Evolutionary conservation across 2,329 filamentous ascomycete genomes (phyloP), one percentile per base, ranked within the genome.

Genomic region (Diplodia sapinea): DNA sequence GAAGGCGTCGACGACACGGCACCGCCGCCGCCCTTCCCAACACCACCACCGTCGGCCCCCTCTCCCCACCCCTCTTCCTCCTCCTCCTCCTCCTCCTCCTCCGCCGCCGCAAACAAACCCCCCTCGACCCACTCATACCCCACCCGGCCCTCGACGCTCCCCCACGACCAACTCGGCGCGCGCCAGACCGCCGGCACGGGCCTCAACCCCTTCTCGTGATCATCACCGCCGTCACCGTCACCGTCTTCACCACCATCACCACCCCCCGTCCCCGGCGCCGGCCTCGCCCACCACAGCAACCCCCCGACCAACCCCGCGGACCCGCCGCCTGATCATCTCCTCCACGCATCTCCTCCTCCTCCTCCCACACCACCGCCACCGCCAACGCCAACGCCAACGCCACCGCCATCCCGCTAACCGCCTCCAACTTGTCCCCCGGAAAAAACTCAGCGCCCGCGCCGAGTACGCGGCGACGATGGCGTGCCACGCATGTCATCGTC

Each of bases 351-450:
- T 36, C 71, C 23, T 23, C 23, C 23, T 23, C 23, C 23, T 2
- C 23, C 23, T 23, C 23, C 23, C 2, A 1, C 23, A 2, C 23
- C 23, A 2, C 23, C 23, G 23, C 23, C 23, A 2, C 23, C 23
- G 1, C 23, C 23, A 2, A n/a, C n/a, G n/a, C n/a, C n/a, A n/a
- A n/a, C 29, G 15, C 13, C 36, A 43, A 69, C 40, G 78, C 75
- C 51, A 74, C 75, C n/a, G 76, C 76, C 23, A 78, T 76, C 3
- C 76, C 76, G 11, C 76, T 77, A 26, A 78, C 73, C 1, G 76
- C 76, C 17, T 75, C 75, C 8, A 78, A 67, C 49, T 75, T 77
- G 54, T 78, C 76, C 1, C 51, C 66, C 5, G 72, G 65, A n/a
- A n/a, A 4, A 76, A 69, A 1, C 75, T 78, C 4, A 78, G 69